Evolutionary conservation across 306 rosid species (phyloP).

Genomic region (Cucurbita ficifolia): DNA sequence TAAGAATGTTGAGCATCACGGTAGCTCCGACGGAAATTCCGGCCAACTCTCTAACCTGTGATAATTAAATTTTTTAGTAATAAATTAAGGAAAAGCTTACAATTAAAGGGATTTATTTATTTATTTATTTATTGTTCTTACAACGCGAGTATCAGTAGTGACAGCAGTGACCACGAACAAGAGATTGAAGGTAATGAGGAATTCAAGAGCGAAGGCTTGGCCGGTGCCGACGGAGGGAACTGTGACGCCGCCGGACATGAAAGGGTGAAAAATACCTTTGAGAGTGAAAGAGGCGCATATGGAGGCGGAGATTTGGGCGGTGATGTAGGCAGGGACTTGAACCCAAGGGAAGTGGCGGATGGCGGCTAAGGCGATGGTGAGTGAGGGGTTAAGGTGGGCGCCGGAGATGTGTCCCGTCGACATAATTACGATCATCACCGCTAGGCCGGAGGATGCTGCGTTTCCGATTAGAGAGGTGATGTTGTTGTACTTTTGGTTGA

Average conservation of each 20-base stretch:
- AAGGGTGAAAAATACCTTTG: slow-evolving; percentile 19
- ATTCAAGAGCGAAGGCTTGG: slow-evolving; percentile 37
- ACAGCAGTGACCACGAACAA: slow-evolving; percentile 33
- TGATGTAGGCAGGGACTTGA: slow-evolving; percentile 28
- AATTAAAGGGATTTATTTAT: too few species aligned
- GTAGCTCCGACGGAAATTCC: slow-evolving; percentile 46
- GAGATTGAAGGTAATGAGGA: slow-evolving; percentile 35
- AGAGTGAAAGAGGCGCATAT: slow-evolving; percentile 19
- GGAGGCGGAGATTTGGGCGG: slow-evolving; percentile 26
- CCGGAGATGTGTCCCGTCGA: slow-evolving; percentile 39
- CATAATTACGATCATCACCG: slow-evolving; percentile 24
- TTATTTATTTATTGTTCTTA: not conserved
- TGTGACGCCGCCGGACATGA: slow-evolving; percentile 30
- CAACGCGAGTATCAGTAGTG: slow-evolving; percentile 42
- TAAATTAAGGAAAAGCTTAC: not conserved
- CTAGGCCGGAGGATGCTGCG: slow-evolving; percentile 25
- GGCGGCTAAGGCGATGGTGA: slow-evolving; percentile 34
- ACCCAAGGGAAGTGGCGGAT: slow-evolving; percentile 20
- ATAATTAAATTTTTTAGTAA: not conserved
- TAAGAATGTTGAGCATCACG: slow-evolving; percentile 36
- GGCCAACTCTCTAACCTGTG: slow-evolving; percentile 33
- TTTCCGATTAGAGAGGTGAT: slow-evolving; percentile 21
- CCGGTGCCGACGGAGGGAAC: slow-evolving; percentile 25
- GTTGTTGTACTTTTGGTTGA: slow-evolving; percentile 22
- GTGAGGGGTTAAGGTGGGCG: slow-evolving; percentile 48